Conservation (phyloP, 2,329 filamentous ascomycete genomes). For the Leptoxyphium fumago region DNA sequence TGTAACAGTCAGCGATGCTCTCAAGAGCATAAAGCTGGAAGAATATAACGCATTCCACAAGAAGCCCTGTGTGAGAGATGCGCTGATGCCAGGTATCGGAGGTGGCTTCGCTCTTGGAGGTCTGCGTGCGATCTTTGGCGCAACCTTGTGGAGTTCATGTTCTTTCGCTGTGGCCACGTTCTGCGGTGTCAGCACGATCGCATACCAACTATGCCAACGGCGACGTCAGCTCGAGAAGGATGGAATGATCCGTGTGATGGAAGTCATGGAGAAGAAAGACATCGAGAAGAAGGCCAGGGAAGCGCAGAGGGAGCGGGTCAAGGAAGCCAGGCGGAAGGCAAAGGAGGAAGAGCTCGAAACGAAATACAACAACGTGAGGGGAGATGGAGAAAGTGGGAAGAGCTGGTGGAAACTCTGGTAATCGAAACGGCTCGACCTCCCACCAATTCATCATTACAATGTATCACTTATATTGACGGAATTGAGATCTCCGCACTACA, state of each 20-base stretch:
- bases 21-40: conserved; percentile 50
- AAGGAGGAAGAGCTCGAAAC: conserved; percentile 24
- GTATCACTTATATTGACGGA: too few relatives aligned
- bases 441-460: too few relatives aligned
- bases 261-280: conserved; percentile 63
- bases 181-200: conserved; percentile 50
- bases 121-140: conserved; percentile 56
- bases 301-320: conserved; percentile 26
- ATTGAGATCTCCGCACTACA: too few relatives aligned
- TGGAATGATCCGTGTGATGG: conserved; percentile 73
- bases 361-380: conserved; percentile 6
- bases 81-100: conserved; percentile 69
- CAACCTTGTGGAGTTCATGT: conserved; percentile 49
- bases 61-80: conserved; percentile 70
- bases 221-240: conserved; percentile 58
- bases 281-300: conserved; percentile 41
- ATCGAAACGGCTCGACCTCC: too few relatives aligned
- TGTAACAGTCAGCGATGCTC: conserved; percentile 37
- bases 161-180: conserved; percentile 81
- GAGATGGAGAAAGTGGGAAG: conserved; percentile 6
- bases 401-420: conserved; percentile 23
- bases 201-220: conserved; percentile 75
- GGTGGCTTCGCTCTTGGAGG: conserved; percentile 63
- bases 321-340: conserved; percentile 25
- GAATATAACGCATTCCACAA: conserved; percentile 63